Conservation (phyloP, 2,329 filamentous ascomycete species). For the Pyrenochaeta sp. region DNA sequence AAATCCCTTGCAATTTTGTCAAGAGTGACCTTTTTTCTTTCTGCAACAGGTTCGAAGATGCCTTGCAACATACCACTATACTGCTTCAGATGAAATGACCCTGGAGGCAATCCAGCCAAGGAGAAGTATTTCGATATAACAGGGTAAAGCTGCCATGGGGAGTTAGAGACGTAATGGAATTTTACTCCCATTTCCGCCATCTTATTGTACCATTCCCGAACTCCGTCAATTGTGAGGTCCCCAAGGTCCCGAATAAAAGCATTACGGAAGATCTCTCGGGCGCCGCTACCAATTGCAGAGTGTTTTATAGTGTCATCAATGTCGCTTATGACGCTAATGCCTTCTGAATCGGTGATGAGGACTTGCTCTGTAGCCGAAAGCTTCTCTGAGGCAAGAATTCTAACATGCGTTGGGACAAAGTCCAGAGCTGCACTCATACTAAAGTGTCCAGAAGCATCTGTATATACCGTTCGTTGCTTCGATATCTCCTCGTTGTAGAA, state of each 20-base stretch:
- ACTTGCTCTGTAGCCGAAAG: slow-evolving; percentile 83
- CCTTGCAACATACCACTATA: slow-evolving; percentile 97
- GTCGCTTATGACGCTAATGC: slow-evolving; percentile 93
- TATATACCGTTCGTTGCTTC: slow-evolving; percentile 82
- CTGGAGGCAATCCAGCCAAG: slow-evolving; percentile 78
- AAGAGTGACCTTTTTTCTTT: slow-evolving; percentile 88
- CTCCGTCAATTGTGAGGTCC: slow-evolving; percentile 84
- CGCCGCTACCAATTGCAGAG: slow-evolving; percentile 85
- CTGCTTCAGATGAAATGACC: slow-evolving; percentile 94
- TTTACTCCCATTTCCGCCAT: slow-evolving; percentile 82
- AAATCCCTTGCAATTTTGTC: slow-evolving; percentile 89
- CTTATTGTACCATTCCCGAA: slow-evolving; percentile 85
- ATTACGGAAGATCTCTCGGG: slow-evolving; percentile 94
- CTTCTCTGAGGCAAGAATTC: slow-evolving; percentile 84
- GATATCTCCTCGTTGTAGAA: slow-evolving; percentile 90
- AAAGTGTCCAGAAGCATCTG: slow-evolving; percentile 91
- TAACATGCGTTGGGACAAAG: slow-evolving; percentile 88
- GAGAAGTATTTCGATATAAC: slow-evolving; percentile 86
- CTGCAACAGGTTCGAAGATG: slow-evolving; percentile 96
- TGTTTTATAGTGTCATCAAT: slow-evolving; percentile 98
- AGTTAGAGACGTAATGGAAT: slow-evolving; percentile 98
- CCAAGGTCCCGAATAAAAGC: slow-evolving; percentile 87
- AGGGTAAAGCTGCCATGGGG: slow-evolving; percentile 96
- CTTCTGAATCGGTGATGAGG: slow-evolving; percentile 75
- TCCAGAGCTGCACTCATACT: slow-evolving; percentile 78